Evolutionary conservation across 2,329 filamentous ascomycete genomes (phyloP).

Genomic region (Pyricularia grisea): DNA sequence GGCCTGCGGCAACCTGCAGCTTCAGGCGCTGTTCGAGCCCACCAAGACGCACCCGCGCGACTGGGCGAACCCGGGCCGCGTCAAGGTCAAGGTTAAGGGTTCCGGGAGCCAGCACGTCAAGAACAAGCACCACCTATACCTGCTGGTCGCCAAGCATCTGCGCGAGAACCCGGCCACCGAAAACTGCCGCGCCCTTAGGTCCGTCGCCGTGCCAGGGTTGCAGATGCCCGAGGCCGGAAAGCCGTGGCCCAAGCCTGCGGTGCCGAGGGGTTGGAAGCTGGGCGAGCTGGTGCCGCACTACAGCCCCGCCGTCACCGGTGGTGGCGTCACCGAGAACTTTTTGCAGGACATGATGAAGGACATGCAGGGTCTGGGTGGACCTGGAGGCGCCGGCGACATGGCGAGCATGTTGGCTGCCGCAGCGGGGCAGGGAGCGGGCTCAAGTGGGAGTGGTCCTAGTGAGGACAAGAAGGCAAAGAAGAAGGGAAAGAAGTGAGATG

Average conservation of each 20-base stretch:
- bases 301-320: conserved; percentile 81
- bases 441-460: conserved; percentile 15
- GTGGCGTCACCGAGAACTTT: conserved; percentile 88
- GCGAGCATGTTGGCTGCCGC: conserved; percentile 16
- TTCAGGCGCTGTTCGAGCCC: conserved; percentile 75
- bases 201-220: conserved; percentile 64
- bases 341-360: conserved; percentile 96
- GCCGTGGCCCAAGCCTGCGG: conserved; percentile 60
- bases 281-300: conserved; percentile 75
- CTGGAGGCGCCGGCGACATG: conserved; percentile 29
- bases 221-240: conserved; percentile 55
- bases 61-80: conserved; percentile 91
- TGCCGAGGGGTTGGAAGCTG: conserved; percentile 89
- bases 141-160: conserved; percentile 69
- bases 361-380: conserved; percentile 53
- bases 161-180: conserved; percentile 69
- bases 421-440: conserved; percentile 16
- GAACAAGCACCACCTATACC: conserved; percentile 80
- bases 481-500: conserved; percentile 4
- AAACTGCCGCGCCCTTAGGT: conserved; percentile 50
- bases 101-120: conserved; percentile 37
- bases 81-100: conserved; percentile 65
- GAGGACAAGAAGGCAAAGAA: conserved; percentile 21
- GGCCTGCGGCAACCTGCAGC: conserved; percentile 65
- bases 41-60: conserved; percentile 92